Evolutionary conservation across 805 yeast species (phyloP), one percentile per base, ranked within the genome.

Genomic region (Candida orba): DNA sequence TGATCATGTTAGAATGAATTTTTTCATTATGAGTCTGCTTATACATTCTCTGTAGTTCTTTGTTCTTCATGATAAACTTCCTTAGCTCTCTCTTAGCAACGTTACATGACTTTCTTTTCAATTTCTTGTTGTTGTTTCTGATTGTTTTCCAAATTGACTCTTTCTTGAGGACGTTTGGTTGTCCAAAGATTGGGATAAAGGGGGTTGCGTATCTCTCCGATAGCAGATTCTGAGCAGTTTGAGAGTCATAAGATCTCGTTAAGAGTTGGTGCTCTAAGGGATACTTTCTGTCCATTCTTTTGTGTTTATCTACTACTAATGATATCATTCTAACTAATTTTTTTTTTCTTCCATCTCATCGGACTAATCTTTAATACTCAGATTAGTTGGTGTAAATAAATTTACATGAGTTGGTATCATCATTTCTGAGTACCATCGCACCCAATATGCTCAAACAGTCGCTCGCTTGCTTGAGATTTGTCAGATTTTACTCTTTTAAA

Each of bases 31-130:
- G 34, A 2, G 20, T 59, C 54, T 46, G 52, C 58, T 48, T 50
- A 37, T 66, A 55, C 42, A 52, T 39, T 35, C 48, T 48, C 17
- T 56, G 54, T 4, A 54, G 43, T 18, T 46, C 45, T 22, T 61
- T 54, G 27, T 54, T 50, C 12, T 47, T 39, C 14, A 45, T 54
- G 33, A 62, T 48, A 42, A 58, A 52, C 27, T n/a, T 9, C 18
- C 38, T 25, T n/a, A 43, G 25, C 14, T 39, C 27, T 14, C 32
- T 32, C 38, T 39, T 43, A 4, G 65, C 59, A 4, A 35, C 34
- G 42, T 25, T 30, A 8, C 15, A 4, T 31, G 41, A 38, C 15
- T 38, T 24, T n/a, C 15, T 10, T 10, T 36, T 36, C 15, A 8
- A 15, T 13, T 36, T 23, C 30, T 36, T 25, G 3, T 27, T 8